phyloP scores from a whole-genome alignment of 2,329 filamentous ascomycete genomes.

The Colletotrichum euphorbiae region DNA sequence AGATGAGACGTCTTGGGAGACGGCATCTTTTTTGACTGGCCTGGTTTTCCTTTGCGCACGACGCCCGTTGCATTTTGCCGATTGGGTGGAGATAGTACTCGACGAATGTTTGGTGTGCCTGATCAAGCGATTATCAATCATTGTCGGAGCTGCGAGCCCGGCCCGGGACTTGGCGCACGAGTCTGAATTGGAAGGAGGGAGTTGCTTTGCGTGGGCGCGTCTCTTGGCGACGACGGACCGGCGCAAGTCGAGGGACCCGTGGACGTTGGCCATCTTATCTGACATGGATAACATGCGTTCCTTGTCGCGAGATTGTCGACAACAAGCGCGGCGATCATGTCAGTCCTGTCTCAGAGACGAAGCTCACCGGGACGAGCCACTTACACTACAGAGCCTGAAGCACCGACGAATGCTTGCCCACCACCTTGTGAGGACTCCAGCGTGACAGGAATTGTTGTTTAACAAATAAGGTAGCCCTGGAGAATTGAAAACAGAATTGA shows the following conservation, averaged over 20 bases:
- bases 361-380: too few relatives aligned
- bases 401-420: too few relatives aligned
- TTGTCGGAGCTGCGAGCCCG: neutral
- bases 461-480: too few relatives aligned
- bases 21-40: neutral
- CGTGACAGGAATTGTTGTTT: too few relatives aligned
- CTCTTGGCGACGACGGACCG: too few relatives aligned
- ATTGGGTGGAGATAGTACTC: conserved; percentile 34
- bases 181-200: neutral
- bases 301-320: too few relatives aligned
- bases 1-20: conserved; percentile 25
- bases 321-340: too few relatives aligned
- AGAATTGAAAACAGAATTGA: too few relatives aligned
- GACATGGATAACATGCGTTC: too few relatives aligned
- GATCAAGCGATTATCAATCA: conserved; percentile 30
- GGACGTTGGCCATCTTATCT: neutral
- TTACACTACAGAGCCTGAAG: too few relatives aligned
- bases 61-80: conserved; percentile 8
- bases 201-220: neutral
- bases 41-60: conserved; percentile 12
- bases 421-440: too few relatives aligned
- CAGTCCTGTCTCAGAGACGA: too few relatives aligned
- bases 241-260: neutral
- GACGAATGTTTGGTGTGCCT: conserved; percentile 11
- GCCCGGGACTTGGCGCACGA: neutral